These are phyloP conservation scores for Aspergillus aculeatinus DNA, from an alignment of 2,329 filamentous ascomycete species.

Conservation along the genomic window DNA sequence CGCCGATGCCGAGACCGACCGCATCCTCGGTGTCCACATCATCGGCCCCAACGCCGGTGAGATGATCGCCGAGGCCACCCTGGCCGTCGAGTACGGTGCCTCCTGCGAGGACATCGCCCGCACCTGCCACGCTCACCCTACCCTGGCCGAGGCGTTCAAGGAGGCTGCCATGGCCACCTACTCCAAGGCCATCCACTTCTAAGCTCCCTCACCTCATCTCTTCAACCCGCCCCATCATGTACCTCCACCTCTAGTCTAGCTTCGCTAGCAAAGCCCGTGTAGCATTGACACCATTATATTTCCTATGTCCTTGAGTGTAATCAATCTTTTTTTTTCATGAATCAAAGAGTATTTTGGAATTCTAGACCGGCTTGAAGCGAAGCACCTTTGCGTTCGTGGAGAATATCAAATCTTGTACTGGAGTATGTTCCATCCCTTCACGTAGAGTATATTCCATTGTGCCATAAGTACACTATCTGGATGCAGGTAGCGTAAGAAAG, in stretches of 20 bases:
- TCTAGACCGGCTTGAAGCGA: background rate
- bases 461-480: too few species aligned
- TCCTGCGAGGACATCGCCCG: constrained; percentile 91
- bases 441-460: too few species aligned
- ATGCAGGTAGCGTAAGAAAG: too few species aligned
- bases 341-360: background rate
- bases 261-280: constrained; percentile 38
- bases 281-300: constrained; percentile 38
- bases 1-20: constrained; percentile 92
- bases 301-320: constrained; percentile 23
- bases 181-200: constrained; percentile 94
- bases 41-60: constrained; percentile 94
- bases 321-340: constrained; percentile 13
- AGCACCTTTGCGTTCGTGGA: background rate
- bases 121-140: constrained; percentile 96
- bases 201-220: constrained; percentile 36
- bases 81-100: constrained; percentile 95
- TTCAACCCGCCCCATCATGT: constrained; percentile 11
- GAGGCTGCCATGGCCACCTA: constrained; percentile 98
- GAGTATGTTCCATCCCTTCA: too few species aligned
- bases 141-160: constrained; percentile 96
- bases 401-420: too few species aligned
- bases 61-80: constrained; percentile 97
- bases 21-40: constrained; percentile 93
- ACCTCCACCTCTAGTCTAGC: constrained; percentile 34